These are phyloP conservation scores for Leishmania amazonensis DNA, from an alignment of 208 protist species.

Conservation along the genomic window DNA sequence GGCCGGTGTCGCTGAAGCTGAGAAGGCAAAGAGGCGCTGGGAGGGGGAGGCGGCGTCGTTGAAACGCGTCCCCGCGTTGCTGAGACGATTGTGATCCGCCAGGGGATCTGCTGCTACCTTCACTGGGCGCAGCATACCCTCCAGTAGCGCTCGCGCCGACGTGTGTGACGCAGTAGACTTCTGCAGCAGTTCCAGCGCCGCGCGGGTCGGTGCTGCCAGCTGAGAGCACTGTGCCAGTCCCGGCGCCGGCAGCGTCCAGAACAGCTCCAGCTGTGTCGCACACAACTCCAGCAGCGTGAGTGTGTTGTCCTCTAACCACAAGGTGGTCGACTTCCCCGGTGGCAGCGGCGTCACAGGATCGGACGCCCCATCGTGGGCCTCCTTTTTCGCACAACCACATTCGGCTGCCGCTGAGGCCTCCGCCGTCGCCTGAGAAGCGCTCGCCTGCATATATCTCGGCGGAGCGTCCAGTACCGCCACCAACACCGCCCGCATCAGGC, in stretches of 20 bases:
- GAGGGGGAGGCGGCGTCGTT: background rate
- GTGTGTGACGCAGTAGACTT: conserved; percentile 7
- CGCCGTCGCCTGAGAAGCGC: background rate
- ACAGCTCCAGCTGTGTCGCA: conserved; percentile 38
- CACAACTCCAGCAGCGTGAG: conserved; percentile 42
- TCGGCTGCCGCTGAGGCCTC: background rate
- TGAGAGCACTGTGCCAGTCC: conserved; percentile 26
- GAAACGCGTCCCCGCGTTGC: background rate
- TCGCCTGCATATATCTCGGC: conserved; percentile 9
- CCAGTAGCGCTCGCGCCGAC: conserved; percentile 18
- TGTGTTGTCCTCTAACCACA: conserved; percentile 35
- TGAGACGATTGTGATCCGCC: background rate
- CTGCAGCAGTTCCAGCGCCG: conserved; percentile 16
- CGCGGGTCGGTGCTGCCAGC: conserved; percentile 18
- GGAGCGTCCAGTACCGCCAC: conserved; percentile 36
- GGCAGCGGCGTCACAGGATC: background rate
- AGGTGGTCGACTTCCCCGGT: background rate
- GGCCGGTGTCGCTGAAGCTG: background rate
- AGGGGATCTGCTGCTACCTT: background rate
- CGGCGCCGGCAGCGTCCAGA: conserved; percentile 36
- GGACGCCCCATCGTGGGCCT: background rate
- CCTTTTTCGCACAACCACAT: background rate
- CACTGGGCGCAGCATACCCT: conserved; percentile 17
- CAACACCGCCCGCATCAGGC: conserved; percentile 39
- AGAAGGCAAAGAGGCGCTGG: background rate